Base-by-base conservation (phyloP, 495 filamentous ascomycete genomes). In the Hypomontagnella submonticulosa region DNA sequence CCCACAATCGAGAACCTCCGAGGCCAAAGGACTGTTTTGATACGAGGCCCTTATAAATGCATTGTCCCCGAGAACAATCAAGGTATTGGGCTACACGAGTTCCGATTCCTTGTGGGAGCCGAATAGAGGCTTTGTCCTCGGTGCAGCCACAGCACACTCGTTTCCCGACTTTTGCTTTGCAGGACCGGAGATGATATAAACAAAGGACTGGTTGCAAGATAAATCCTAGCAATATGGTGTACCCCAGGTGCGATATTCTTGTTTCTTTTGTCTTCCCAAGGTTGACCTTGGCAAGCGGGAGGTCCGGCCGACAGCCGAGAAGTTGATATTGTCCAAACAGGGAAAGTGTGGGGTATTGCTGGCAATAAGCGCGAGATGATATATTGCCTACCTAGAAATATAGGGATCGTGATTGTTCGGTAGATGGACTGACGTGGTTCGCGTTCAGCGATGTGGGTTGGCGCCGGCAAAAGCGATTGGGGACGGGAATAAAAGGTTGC, bases 11-110 rank as follows among this genome's bases (percentile, higher is more conserved):
- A 70, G 60, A 70, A 66, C 18, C 37, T 50, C 60, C 56, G 60
- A 53, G 15, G 63, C 51, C 57, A 69, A 72, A 73, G 65, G 65
- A 34, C 40, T 15, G 4, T 65, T 49, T 67, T 69, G 51, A 65
- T 47, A 57, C 18, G 18, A 30, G 12, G 13, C n/a, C 36, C 18
- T 44, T 63, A 74, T 70, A 27, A 74, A 63, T 67, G 57, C 66
- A 73, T 73, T 73, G 71, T 73, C 27, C 10, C 36, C 30, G 41
- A 57, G 47, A 56, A 71, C 58, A 70, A 71, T 57, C 18, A 44
- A 46, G 33, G 43, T 32, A 27, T n/a, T 27, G 19, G 43, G 13
- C 9, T 46, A 30, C 2, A 37, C 30, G 50, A 51, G 34, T 12
- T 42, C n/a, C 1, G 38, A 47, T 50, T 59, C 68, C 69, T 71